Evolutionary conservation across 352 stramenopile genomes (phyloP).

Genomic region (Pythium brachiatum): DNA sequence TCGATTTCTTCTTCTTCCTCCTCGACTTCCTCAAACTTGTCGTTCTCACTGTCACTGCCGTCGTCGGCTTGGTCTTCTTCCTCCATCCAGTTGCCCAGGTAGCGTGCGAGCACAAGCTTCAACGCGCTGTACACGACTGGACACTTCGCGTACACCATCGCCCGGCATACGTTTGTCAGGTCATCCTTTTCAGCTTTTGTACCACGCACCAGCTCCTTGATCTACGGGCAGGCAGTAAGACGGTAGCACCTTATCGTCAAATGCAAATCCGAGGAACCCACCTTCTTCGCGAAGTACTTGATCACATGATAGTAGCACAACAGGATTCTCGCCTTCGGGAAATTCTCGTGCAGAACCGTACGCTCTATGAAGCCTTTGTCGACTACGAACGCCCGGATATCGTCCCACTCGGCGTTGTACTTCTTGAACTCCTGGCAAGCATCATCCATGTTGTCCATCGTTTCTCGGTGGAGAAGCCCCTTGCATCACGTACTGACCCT

Average conservation of each 20-base stretch:
- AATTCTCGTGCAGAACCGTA: background rate
- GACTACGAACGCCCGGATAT: constrained; percentile 23
- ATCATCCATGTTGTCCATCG: constrained; percentile 8
- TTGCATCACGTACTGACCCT: constrained; percentile 14
- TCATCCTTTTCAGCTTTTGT: background rate
- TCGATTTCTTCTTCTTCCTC: background rate
- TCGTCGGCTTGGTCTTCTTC: too few species aligned
- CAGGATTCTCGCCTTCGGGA: constrained; percentile 18
- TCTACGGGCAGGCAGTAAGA: too few species aligned
- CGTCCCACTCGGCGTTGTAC: constrained; percentile 16
- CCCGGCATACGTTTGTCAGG: background rate
- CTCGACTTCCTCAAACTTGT: background rate
- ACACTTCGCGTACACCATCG: constrained; percentile 1
- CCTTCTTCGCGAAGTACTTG: constrained; percentile 18
- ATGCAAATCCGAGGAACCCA: too few species aligned
- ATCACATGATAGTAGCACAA: constrained; percentile 33
- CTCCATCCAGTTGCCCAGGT: background rate
- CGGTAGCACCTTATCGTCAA: too few species aligned
- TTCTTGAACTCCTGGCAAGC: constrained; percentile 25
- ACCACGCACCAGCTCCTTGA: background rate
- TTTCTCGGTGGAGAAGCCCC: background rate
- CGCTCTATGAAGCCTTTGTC: constrained; percentile 32
- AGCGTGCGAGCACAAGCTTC: background rate
- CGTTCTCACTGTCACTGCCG: background rate
- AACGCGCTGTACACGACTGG: background rate